Percentiles rank a stretch among this genome's conserved stretches.
phyloP scores from a whole-genome alignment of 2,329 filamentous ascomycete species.

The Bisporella sp. region DNA sequence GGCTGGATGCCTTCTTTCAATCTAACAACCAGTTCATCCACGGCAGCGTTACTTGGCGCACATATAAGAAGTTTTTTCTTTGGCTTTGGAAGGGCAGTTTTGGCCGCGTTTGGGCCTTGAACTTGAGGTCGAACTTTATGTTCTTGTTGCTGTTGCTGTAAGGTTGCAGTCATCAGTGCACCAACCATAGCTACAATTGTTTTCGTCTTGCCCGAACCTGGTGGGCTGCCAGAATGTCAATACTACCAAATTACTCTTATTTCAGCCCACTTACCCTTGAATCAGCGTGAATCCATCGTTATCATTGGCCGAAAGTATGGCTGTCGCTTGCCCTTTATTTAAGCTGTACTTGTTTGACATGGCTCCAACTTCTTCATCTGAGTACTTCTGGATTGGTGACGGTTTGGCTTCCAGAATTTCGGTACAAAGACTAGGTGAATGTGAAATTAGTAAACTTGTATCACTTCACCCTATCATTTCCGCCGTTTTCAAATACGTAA shows the following conservation, averaged over 20 bases:
- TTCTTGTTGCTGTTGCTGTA: constrained; percentile 24
- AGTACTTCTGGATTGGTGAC: constrained; percentile 78
- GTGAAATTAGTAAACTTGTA: too few relatives aligned
- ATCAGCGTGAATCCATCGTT: constrained; percentile 97
- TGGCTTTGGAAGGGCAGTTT: constrained; percentile 27
- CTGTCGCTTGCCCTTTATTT: constrained; percentile 84
- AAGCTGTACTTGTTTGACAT: constrained; percentile 73
- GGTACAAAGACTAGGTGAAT: constrained; percentile 55
- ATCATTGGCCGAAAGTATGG: constrained; percentile 83
- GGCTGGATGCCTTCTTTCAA: constrained; percentile 84
- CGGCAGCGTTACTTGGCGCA: constrained; percentile 96
- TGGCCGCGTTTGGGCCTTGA: constrained; percentile 25
- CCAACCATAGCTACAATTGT: constrained; percentile 96
- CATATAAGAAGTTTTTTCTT: constrained; percentile 90
- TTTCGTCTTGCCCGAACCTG: constrained; percentile 96
- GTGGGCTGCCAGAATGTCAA: constrained; percentile 50
- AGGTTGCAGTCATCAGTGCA: constrained; percentile 59
- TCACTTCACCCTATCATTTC: too few relatives aligned
- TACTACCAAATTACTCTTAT: not conserved
- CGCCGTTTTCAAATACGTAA: too few relatives aligned
- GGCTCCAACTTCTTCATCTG: constrained; percentile 61
- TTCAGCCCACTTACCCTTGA: constrained; percentile 58
- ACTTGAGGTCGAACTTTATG: constrained; percentile 24
- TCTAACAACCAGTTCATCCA: constrained; percentile 91
- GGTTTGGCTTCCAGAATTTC: constrained; percentile 87